phyloP scores from a whole-genome alignment of 805 yeast species.

The Yarrowia sp. region DNA sequence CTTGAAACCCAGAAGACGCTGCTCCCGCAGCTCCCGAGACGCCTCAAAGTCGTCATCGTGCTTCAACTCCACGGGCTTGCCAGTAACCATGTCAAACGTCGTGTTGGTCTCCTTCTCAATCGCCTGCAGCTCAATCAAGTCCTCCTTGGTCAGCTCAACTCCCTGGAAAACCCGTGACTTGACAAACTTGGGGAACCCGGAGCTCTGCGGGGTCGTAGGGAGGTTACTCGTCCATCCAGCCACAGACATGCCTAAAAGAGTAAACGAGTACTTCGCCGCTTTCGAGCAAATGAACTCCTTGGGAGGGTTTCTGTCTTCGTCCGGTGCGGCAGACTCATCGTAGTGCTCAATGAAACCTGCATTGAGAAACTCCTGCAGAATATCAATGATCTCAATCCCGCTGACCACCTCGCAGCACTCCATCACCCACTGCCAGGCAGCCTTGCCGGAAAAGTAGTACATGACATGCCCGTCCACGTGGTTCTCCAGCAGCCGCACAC shows the following conservation, averaged over 20 bases:
- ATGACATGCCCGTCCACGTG: conserved; percentile 32
- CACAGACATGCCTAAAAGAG: conserved; percentile 3
- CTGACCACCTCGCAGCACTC: conserved; percentile 78
- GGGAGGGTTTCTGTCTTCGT: background rate
- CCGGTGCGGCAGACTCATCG: background rate
- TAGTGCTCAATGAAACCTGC: conserved; percentile 31
- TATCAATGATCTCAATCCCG: conserved; percentile 31
- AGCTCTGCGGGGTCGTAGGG: background rate
- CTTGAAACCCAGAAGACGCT: background rate
- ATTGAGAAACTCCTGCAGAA: conserved; percentile 39
- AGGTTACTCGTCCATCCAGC: conserved; percentile 25
- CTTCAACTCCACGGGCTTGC: background rate
- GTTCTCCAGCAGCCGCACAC: conserved; percentile 58
- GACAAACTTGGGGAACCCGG: background rate
- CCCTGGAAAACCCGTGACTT: conserved; percentile 6
- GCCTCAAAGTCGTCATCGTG: background rate
- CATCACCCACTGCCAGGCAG: conserved; percentile 80
- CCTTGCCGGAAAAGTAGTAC: conserved; percentile 67
- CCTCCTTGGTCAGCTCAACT: background rate
- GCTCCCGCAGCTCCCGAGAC: background rate
- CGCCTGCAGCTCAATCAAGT: background rate
- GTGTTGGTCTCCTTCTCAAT: background rate
- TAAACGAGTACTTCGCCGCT: conserved; percentile 3
- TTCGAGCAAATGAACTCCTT: conserved; percentile 4
- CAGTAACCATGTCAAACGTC: background rate